Base-by-base conservation (phyloP, 2,329 filamentous ascomycete genomes). In the Didymella pomorum region DNA sequence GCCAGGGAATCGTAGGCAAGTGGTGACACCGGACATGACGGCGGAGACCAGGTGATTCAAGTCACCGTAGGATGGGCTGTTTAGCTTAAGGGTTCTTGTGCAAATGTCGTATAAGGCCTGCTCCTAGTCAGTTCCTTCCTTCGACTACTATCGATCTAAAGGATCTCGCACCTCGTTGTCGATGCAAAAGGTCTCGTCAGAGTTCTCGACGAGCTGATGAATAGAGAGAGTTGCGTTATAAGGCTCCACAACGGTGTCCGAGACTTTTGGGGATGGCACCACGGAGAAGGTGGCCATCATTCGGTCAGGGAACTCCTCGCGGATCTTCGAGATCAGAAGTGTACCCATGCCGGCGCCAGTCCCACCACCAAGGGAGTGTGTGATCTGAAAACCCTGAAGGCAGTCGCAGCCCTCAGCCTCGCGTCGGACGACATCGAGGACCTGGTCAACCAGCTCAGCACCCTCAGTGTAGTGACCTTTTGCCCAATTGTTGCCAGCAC, bases 251-350 rank as follows among this genome's bases (percentile, higher is more conserved):
- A 99, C 95, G 78, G 95, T 99, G 81, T 99, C 95, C 64, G 95
- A 99, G 77, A 99, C 95, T 90, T 98, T 99, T 80, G 95, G 95
- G 46, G 95, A 98, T 76, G 95, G 95, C 64, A 98, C 90, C 76
- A 99, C 95, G 74, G 95, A 98, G 89, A 97, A 99, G 69, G 95
- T 99, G 72, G 95, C 93, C 95, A 98, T 99, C 95, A 99, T 99
- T 79, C 95, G 92, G 87, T 99, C 95, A 78, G 95, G 95, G 86
- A 98, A 98, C 85, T 98, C 95, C 86, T 99, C 95, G 76, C 95
- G 95, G 82, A 98, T 98, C 91, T 99, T 99, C 85, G 93, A 97
- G 87, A 98, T 98, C 80, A 99, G 84, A 77, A 99, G 89, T 62
- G 95, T 99, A 85, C 95, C 95, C 95, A 99, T 99, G 91, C 95